Conservation (phyloP, 1,284 basidiomycete genomes). For the Stereum hirsutum region DNA sequence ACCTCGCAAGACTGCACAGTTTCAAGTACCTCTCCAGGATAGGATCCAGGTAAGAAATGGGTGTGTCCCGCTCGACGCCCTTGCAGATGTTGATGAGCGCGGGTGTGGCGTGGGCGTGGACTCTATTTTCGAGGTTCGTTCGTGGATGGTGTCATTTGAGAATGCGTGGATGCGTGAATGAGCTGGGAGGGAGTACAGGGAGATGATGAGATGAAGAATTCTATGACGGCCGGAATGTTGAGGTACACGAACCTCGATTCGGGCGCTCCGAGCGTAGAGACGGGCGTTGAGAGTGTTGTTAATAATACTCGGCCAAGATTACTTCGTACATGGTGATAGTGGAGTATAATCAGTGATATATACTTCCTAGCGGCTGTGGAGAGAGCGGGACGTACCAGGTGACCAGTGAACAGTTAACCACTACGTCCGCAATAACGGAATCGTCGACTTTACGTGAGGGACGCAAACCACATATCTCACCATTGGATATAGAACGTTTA, state of each 20-base stretch:
- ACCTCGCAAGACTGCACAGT: conserved; percentile 47
- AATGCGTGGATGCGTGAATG: no score
- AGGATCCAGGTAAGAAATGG: conserved; percentile 67
- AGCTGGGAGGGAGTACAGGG: no score
- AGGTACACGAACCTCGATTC: conserved; percentile 61
- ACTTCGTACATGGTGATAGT: conserved; percentile 40
- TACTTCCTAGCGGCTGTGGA: neutral
- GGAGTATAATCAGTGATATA: no score
- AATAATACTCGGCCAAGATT: conserved; percentile 61
- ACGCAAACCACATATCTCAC: conserved; percentile 78
- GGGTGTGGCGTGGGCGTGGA: conserved; percentile 77
- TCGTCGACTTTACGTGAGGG: conserved; percentile 83
- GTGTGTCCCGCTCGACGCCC: conserved; percentile 62
- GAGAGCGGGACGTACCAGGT: conserved; percentile 41
- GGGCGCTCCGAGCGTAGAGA: conserved; percentile 67
- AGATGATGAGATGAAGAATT: no score
- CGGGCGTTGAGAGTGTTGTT: conserved; percentile 56
- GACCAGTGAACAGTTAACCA: conserved; percentile 76
- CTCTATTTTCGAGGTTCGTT: conserved; percentile 33
- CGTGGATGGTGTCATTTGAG: neutral
- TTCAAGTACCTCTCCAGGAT: conserved; percentile 66
- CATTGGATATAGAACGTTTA: conserved; percentile 69
- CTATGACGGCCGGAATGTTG: no score
- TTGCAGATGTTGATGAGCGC: conserved; percentile 88
- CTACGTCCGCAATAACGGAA: conserved; percentile 29